Base-by-base conservation (phyloP, 495 filamentous ascomycete species). In the Trichoderma virens region DNA sequence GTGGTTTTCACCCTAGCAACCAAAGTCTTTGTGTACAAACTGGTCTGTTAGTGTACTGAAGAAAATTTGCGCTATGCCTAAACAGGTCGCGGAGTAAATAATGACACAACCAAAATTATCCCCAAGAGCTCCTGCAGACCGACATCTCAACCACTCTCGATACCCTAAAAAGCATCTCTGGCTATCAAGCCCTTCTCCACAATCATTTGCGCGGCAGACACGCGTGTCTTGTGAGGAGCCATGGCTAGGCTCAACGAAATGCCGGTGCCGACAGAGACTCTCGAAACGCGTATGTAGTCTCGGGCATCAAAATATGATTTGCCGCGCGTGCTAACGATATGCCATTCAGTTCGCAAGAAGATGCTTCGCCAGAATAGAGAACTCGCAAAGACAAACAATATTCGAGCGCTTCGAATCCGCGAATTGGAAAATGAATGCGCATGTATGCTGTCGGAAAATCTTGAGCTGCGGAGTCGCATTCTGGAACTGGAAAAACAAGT, bases 171-270 rank as follows among this genome's bases (percentile, higher is more conserved):
- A 56, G 51, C 25, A 27, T 30, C 27, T 56, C 51, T 20, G 18
- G 20, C 43, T 5, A n/a, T 9, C 3, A 56, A 30, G 6, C 25
- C 30, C 51, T 30, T 13, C 25, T 16, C 11, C 25, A 8, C 25
- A 3, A 3, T 13, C 25, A 27, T 56, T 18, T 32, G 51, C 25
- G 51, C 47, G 54, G 27, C 32, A 18, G 56, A 56, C 45, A 45
- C 60, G 47, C 34, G 60, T 62, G 66, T 64, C 65, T 67, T 60
- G 67, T 61, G 60, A 75, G 77, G 74, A 69, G 71, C 70, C 66
- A 97, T 98, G 93, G 93, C 93, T 73, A 84, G 93, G 73, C 82
- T 98, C 71, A 97, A 97, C 79, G 94, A 97, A 75, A 82, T 84
- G 69, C 79, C 82, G 60, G 79, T 85, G 71, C 79, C 86, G 32